These are phyloP conservation scores for Phytopythium aichiense DNA, from an alignment of 352 stramenopile species.

Conservation along the genomic window DNA sequence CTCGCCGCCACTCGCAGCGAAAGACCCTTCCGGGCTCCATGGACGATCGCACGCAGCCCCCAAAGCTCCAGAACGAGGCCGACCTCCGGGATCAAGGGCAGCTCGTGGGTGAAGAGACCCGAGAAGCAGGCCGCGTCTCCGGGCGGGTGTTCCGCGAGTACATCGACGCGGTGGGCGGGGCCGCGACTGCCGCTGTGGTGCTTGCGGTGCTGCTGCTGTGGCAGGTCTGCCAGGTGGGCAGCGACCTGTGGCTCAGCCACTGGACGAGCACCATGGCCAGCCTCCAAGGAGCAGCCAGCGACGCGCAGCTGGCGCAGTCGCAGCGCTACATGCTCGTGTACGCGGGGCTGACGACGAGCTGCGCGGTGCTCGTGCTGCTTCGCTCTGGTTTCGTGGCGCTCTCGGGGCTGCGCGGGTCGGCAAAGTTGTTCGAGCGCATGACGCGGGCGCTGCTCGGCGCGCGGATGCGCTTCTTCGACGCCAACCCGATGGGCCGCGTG, in stretches of 20 bases:
- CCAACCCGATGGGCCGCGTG: slow-evolving; percentile 66
- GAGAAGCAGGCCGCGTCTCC: slow-evolving; percentile 34
- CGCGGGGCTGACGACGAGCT: slow-evolving; percentile 4
- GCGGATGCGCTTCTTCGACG: slow-evolving; percentile 80
- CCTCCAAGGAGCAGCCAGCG: slow-evolving; percentile 10
- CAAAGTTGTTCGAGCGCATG: slow-evolving; percentile 63
- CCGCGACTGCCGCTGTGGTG: slow-evolving; percentile 9
- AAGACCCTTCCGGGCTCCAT: neutral
- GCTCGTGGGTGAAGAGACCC: slow-evolving; percentile 35
- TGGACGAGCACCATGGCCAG: slow-evolving; percentile 30
- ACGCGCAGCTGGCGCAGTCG: slow-evolving; percentile 53
- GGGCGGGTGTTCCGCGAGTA: slow-evolving; percentile 31
- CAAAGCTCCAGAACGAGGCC: neutral
- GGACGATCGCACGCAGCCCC: neutral
- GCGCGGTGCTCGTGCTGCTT: slow-evolving; percentile 17
- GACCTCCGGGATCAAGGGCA: slow-evolving; percentile 5
- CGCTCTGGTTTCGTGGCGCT: slow-evolving; percentile 13
- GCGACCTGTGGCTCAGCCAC: slow-evolving; percentile 29
- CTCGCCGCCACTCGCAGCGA: neutral
- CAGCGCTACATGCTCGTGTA: slow-evolving; percentile 29
- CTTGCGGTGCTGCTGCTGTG: slow-evolving; percentile 20
- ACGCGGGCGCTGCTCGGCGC: slow-evolving; percentile 64
- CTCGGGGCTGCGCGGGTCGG: slow-evolving; percentile 18
- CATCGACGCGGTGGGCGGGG: slow-evolving; percentile 29
- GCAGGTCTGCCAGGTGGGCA: slow-evolving; percentile 29